A percentile compares a stretch with the other conserved stretches of the same genome.
Evolutionary conservation across 495 filamentous ascomycete genomes (phyloP).

Genomic region (Trichoderma reesei): DNA sequence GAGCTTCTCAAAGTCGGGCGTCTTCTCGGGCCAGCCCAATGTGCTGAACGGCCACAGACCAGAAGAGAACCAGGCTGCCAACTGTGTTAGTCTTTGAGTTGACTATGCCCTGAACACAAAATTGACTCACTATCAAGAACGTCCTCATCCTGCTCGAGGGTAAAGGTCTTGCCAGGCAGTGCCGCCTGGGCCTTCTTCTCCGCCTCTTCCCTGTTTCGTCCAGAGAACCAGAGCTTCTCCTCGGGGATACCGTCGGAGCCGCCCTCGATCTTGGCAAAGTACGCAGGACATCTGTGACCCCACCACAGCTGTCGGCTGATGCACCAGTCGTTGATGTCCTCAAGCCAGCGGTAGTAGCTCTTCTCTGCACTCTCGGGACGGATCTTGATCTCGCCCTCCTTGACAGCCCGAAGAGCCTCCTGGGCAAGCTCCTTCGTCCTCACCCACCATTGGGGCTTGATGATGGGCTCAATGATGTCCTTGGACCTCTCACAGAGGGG

Average conservation of each 20-base stretch:
- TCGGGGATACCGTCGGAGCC: conserved; percentile 44
- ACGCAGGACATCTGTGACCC: conserved; percentile 72
- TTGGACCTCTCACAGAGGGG: conserved; percentile 64
- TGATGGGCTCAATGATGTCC: conserved; percentile 69
- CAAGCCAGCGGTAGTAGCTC: conserved; percentile 64
- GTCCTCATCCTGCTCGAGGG: conserved; percentile 56
- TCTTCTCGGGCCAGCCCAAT: conserved; percentile 69
- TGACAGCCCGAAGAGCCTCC: conserved; percentile 49
- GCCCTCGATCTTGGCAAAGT: conserved; percentile 60
- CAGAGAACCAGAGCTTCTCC: conserved; percentile 57
- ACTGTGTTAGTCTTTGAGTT: neutral
- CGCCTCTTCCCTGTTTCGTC: conserved; percentile 55
- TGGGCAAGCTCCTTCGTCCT: conserved; percentile 36
- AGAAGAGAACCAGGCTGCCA: conserved; percentile 60
- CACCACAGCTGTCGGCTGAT: conserved; percentile 77
- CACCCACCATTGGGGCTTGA: conserved; percentile 78
- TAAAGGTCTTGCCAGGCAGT: conserved; percentile 60
- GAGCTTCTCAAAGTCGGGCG: conserved; percentile 53
- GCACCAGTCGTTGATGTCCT: conserved; percentile 73
- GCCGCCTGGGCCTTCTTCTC: conserved; percentile 52
- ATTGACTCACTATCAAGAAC: conserved; percentile 50
- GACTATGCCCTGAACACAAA: too few species aligned
- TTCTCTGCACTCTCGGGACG: conserved; percentile 59
- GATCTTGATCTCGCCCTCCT: conserved; percentile 60
- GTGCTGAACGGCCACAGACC: conserved; percentile 76